phyloP scores from a whole-genome alignment of 257 asterid genomes.

The Striga asiatica region DNA sequence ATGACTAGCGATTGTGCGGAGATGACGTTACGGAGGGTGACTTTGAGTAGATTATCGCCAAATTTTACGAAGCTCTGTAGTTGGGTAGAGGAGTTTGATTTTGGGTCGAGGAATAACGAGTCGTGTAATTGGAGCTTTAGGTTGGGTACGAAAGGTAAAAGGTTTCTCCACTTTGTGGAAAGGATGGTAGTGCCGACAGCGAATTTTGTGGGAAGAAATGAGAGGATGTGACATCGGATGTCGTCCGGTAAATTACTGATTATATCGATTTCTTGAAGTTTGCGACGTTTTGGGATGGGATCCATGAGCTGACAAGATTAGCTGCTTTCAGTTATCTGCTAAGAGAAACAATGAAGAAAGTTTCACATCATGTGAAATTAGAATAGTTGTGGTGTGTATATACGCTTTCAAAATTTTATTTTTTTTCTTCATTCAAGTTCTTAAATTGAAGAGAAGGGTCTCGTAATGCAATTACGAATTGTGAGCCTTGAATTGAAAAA shows the following conservation, averaged over 20 bases:
- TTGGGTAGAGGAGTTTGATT: background rate
- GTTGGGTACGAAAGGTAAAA: conserved; percentile 13
- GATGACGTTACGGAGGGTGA: conserved; percentile 6
- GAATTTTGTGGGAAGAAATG: conserved; percentile 14
- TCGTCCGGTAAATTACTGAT: conserved; percentile 16
- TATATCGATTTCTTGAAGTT: conserved; percentile 5
- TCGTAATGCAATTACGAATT: no score
- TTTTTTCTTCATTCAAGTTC: no score
- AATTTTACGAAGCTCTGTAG: conserved; percentile 2
- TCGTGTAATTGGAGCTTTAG: conserved; percentile 2
- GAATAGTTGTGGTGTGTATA: no score
- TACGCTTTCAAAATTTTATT: no score
- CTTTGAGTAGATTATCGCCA: conserved; percentile 6
- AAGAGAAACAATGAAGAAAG: background rate
- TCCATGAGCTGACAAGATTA: conserved; percentile 4
- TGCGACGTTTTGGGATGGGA: background rate
- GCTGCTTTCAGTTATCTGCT: background rate
- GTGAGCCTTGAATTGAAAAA: no score
- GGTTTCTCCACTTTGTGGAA: conserved; percentile 17
- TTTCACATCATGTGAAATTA: no score
- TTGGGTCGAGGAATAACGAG: background rate
- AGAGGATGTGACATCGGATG: conserved; percentile 16
- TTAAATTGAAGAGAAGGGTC: no score
- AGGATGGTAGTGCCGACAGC: conserved; percentile 16
- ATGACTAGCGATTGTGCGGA: background rate